Percentiles rank a stretch among this genome's conserved stretches.
Conservation (phyloP, 2,329 filamentous ascomycete genomes). For the Ophiognomonia clavigignenti-juglandacearum region DNA sequence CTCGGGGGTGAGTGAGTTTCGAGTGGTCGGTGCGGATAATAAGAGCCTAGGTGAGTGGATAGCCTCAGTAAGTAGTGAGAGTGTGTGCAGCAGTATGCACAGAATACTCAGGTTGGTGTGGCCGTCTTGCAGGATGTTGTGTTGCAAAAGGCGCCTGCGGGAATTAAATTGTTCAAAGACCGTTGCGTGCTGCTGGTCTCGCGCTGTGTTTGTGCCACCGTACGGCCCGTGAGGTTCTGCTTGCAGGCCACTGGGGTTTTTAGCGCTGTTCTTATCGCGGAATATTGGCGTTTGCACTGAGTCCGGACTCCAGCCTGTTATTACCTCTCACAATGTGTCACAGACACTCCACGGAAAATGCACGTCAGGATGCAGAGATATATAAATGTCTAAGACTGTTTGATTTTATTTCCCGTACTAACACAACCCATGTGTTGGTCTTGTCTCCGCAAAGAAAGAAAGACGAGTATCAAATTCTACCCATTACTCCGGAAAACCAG, state of each 20-base stretch:
- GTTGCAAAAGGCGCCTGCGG: neutral
- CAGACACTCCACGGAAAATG: too few species aligned
- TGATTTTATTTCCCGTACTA: neutral
- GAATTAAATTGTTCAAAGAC: neutral
- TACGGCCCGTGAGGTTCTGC: too few species aligned
- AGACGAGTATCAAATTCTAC: neutral
- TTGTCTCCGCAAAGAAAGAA: neutral
- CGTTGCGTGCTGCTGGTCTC: neutral
- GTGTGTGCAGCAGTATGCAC: neutral
- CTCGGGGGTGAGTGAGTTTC: neutral
- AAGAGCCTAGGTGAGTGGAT: neutral
- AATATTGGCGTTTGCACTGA: neutral
- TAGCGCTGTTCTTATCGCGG: slow-evolving; percentile 15
- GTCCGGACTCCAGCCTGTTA: too few species aligned
- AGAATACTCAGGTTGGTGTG: neutral
- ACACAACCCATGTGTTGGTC: too few species aligned
- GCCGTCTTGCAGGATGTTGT: slow-evolving; percentile 1
- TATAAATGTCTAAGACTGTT: slow-evolving; percentile 7
- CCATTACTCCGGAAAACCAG: too few species aligned
- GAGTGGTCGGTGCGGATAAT: too few species aligned
- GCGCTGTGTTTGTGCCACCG: too few species aligned
- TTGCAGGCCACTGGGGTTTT: too few species aligned
- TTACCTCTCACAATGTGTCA: too few species aligned
- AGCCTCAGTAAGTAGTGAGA: neutral
- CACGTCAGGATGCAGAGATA: neutral